Percentiles rank a stretch among this genome's conserved stretches.
Evolutionary conservation across 306 rosid genomes (phyloP).

Genomic region (Fragaria iinumae): DNA sequence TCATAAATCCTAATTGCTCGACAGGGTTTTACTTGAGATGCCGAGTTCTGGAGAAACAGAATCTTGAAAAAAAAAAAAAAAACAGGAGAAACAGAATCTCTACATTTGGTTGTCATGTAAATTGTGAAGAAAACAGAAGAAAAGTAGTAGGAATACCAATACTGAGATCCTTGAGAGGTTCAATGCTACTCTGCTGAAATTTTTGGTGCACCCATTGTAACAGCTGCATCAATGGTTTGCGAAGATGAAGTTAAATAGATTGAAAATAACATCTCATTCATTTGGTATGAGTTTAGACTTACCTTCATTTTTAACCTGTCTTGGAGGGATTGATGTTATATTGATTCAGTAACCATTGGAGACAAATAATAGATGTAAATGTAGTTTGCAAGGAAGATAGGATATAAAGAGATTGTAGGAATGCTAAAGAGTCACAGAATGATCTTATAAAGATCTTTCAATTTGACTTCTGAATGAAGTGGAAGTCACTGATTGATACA

Average conservation of each 20-base stretch:
- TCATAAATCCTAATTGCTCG: slow-evolving; percentile 5
- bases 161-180: slow-evolving; percentile 61
- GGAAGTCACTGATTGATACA: slow-evolving; percentile 53
- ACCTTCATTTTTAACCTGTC: slow-evolving; percentile 78
- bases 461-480: slow-evolving; percentile 38
- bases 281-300: slow-evolving; percentile 34
- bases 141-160: slow-evolving; percentile 54
- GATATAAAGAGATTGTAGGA: neutral
- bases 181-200: slow-evolving; percentile 58
- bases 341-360: slow-evolving; percentile 33
- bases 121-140: neutral
- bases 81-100: neutral
- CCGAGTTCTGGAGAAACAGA: neutral
- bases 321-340: slow-evolving; percentile 34
- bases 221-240: slow-evolving; percentile 61
- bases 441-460: slow-evolving; percentile 21
- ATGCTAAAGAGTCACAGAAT: slow-evolving; percentile 17
- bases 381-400: slow-evolving; percentile 33
- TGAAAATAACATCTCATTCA: slow-evolving; percentile 23
- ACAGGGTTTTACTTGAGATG: slow-evolving; percentile 12
- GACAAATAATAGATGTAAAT: slow-evolving; percentile 34
- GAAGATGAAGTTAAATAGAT: slow-evolving; percentile 30
- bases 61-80: too few species aligned
- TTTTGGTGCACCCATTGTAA: slow-evolving; percentile 82
- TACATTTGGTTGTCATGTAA: neutral